Conservation (phyloP, 106 monocot genomes). For the Dendrobium chrysotoxum region DNA sequence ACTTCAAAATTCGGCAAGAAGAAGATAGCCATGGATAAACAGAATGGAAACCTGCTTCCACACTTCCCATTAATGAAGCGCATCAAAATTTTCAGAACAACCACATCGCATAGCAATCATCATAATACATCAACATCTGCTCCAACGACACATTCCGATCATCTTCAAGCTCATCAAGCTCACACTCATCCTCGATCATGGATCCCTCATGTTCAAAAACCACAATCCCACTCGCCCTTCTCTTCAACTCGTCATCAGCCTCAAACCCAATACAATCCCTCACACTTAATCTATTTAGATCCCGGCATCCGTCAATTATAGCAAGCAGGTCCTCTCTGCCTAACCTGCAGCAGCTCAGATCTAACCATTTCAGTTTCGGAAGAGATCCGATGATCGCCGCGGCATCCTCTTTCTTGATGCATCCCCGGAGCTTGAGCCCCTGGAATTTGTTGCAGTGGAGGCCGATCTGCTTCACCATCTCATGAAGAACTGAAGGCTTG, state of each 20-base stretch:
- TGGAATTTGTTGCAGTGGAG: conserved; percentile 23
- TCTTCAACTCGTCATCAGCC: conserved; percentile 24
- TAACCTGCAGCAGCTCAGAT: conserved; percentile 31
- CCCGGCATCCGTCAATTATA: conserved; percentile 26
- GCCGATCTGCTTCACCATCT: conserved; percentile 20
- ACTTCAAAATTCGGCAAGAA: too few relatives aligned
- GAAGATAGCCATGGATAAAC: too few relatives aligned
- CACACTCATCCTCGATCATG: conserved; percentile 14
- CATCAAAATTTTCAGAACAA: neutral
- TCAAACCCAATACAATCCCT: conserved; percentile 43
- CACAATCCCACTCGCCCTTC: conserved; percentile 9
- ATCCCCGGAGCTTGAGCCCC: conserved; percentile 24
- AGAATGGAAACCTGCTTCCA: too few relatives aligned
- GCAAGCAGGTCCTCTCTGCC: conserved; percentile 19
- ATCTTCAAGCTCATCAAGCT: conserved; percentile 1
- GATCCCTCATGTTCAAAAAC: conserved; percentile 35
- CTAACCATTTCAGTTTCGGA: conserved; percentile 23
- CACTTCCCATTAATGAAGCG: too few relatives aligned
- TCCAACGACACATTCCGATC: conserved; percentile 14
- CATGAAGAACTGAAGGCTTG: conserved; percentile 37
- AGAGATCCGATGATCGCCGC: conserved; percentile 12
- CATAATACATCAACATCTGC: conserved; percentile 20
- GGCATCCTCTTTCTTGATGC: conserved; percentile 33
- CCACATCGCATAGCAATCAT: conserved; percentile 12
- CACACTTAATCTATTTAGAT: conserved; percentile 28